Base-by-base conservation (phyloP, 352 stramenopile genomes). In the Phytophthora multivora region DNA sequence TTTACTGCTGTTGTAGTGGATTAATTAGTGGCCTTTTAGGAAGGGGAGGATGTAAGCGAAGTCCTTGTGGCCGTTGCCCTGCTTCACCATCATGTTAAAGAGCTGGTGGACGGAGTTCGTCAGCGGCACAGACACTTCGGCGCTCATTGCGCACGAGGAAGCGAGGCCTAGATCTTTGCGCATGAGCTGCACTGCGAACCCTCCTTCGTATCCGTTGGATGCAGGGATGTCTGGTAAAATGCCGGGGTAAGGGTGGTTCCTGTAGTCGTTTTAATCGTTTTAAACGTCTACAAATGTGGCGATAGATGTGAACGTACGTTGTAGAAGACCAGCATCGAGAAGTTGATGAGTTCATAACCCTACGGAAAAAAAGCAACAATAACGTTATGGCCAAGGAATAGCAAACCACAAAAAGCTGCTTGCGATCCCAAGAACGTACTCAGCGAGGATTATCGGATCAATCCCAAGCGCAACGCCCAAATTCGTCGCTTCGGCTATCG, bases 311-410 rank as follows among this genome's bases (percentile, higher is more conserved):
- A 4, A 71, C 69, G 72, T 98, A 97, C 40, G 92, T 75, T 21
- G 96, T 84, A 41, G 84, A 95, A 40, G 80, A 94, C 95, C 96
- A 99, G 80, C 95, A 98, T 47, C 94, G 89, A 36, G 88, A 93
- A 4, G 94, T 98, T 41, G 89, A 98, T 7, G 90, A 94, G 80
- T 98, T 98, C 77, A 99, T 93, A 45, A 99, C 96, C n/a, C 80
- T 59, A n/a, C n/a, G n/a, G 39, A 11, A 56, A 26, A 56, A 10
- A 6, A 42, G 16, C 10, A 13, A 13, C n/a, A n/a, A n/a, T n/a
- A n/a, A n/a, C n/a, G n/a, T n/a, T n/a, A n/a, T n/a, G n/a, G n/a
- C n/a, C n/a, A n/a, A n/a, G n/a, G n/a, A 56, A 10, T 12, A 42
- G 16, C 10, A 13, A 13, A 5, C 25, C 12, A 16, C 28, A 6